Conservation (phyloP, 495 filamentous ascomycete genomes). For the Annulohypoxylon nitens region DNA sequence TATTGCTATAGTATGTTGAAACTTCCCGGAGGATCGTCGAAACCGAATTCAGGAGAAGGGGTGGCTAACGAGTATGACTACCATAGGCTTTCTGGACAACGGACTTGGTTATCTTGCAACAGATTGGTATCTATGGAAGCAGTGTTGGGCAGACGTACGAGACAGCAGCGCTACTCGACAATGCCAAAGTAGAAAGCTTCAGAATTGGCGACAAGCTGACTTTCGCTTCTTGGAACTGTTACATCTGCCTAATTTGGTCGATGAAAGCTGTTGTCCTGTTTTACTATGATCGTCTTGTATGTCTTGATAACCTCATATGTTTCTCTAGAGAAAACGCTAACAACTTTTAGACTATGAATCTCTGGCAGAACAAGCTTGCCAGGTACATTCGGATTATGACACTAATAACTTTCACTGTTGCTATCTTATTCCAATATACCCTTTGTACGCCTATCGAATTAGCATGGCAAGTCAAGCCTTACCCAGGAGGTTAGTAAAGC, state of each 20-base stretch:
- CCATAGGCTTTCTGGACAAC: slow-evolving; percentile 25
- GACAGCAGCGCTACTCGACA: slow-evolving; percentile 14
- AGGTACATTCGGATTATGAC: slow-evolving; percentile 12
- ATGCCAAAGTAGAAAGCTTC: slow-evolving; percentile 20
- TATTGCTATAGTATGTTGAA: slow-evolving; percentile 24
- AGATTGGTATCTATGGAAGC: slow-evolving; percentile 30
- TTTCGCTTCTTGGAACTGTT: slow-evolving; percentile 28
- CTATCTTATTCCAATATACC: slow-evolving; percentile 25
- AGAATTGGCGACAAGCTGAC: slow-evolving; percentile 31
- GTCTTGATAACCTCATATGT: background rate
- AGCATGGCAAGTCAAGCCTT: slow-evolving; percentile 30
- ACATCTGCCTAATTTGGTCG: slow-evolving; percentile 32
- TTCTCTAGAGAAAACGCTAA: slow-evolving; percentile 12
- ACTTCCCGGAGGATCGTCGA: background rate
- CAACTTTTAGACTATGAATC: slow-evolving; percentile 17
- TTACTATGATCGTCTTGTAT: slow-evolving; percentile 29
- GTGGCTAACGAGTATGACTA: background rate
- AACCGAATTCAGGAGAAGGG: background rate
- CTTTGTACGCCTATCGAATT: slow-evolving; percentile 26
- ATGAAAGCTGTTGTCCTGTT: slow-evolving; percentile 31
- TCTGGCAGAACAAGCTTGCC: slow-evolving; percentile 28
- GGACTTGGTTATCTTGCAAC: slow-evolving; percentile 20
- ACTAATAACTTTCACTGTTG: slow-evolving; percentile 15
- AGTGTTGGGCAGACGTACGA: slow-evolving; percentile 29
- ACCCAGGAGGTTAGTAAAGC: slow-evolving; percentile 18